Evolutionary conservation across 2,329 filamentous ascomycete species (phyloP).

Genomic region (Cladosporium sp.): DNA sequence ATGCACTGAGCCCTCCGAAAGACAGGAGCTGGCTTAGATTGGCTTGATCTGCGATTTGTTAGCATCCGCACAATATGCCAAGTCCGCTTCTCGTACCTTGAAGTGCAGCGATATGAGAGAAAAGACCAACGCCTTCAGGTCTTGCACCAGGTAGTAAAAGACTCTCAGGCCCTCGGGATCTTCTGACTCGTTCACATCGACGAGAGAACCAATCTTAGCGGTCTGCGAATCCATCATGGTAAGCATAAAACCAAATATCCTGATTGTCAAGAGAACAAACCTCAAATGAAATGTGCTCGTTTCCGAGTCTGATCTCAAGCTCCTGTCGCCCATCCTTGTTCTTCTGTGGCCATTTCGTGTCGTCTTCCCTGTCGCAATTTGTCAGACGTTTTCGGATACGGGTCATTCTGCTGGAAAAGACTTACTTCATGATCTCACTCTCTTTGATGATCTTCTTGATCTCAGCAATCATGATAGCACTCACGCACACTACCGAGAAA

Average conservation of each 20-base stretch:
- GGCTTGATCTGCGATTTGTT: constrained; percentile 27
- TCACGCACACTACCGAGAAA: constrained; percentile 76
- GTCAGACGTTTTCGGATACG: background rate
- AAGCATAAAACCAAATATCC: background rate
- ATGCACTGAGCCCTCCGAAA: background rate
- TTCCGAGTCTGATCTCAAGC: constrained; percentile 87
- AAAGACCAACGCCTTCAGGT: constrained; percentile 93
- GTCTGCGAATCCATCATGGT: constrained; percentile 56
- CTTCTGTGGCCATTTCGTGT: constrained; percentile 97
- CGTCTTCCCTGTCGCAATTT: constrained; percentile 70
- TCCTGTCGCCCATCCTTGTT: constrained; percentile 98
- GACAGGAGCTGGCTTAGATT: constrained; percentile 18
- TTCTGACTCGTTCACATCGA: constrained; percentile 92
- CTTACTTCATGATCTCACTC: constrained; percentile 90
- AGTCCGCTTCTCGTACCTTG: constrained; percentile 56
- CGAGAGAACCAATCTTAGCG: constrained; percentile 93
- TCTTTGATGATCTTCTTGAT: constrained; percentile 97
- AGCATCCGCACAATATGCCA: constrained; percentile 2
- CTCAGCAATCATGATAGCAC: constrained; percentile 81
- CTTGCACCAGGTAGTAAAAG: constrained; percentile 98
- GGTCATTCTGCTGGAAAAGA: background rate
- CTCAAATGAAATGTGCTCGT: constrained; percentile 97
- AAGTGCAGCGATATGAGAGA: constrained; percentile 95
- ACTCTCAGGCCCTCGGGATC: constrained; percentile 94
- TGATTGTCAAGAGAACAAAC: constrained; percentile 44